Percentiles rank a stretch among this genome's conserved stretches.
phyloP scores from a whole-genome alignment of 129 eudicot species.

The Helianthus tuberosus region DNA sequence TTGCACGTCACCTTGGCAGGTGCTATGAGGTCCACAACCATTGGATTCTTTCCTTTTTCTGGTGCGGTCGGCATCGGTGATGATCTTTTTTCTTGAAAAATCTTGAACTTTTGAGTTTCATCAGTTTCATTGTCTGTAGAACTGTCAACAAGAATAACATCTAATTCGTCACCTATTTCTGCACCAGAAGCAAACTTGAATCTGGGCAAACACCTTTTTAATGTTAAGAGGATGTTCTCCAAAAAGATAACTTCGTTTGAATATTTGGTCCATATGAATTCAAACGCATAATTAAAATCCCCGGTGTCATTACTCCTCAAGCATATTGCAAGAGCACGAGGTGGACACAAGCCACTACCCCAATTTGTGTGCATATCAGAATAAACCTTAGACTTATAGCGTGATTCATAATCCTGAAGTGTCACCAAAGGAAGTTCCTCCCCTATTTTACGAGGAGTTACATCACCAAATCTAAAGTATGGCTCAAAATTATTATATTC shows the following conservation, averaged over 20 bases:
- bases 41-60: too few relatives aligned
- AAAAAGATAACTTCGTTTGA: not conserved
- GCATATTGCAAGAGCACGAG: slow-evolving; percentile 7
- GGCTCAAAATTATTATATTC: too few relatives aligned
- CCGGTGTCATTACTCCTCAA: slow-evolving; percentile 12
- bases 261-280: not conserved
- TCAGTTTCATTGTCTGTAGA: too few relatives aligned
- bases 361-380: not conserved
- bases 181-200: not conserved
- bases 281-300: not conserved
- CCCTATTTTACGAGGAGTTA: not conserved
- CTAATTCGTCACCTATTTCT: too few relatives aligned
- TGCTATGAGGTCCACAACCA: too few relatives aligned
- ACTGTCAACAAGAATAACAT: too few relatives aligned
- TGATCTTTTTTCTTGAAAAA: slow-evolving; percentile 9
- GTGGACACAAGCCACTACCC: not conserved
- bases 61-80: too few relatives aligned
- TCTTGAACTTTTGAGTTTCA: too few relatives aligned
- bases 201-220: slow-evolving; percentile 12
- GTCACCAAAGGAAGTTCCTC: slow-evolving; percentile 2
- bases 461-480: too few relatives aligned
- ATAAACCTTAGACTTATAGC: not conserved
- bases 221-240: not conserved
- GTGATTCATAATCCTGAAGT: slow-evolving; percentile 2
- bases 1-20: too few relatives aligned